Base-by-base conservation (phyloP, 192 early-diverging fungal genomes). In the Powellomyces hirtus region DNA sequence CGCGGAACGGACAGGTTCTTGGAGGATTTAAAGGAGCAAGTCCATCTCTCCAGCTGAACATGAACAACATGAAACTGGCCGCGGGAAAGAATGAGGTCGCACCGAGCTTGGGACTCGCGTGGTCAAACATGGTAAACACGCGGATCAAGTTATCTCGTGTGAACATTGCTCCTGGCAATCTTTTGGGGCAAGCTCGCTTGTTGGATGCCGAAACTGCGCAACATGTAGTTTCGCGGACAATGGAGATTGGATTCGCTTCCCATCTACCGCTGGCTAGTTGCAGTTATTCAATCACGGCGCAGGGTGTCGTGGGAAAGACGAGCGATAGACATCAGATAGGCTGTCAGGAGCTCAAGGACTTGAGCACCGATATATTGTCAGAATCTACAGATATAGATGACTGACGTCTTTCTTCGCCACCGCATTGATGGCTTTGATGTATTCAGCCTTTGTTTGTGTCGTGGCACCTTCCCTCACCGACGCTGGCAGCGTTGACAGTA, bases 101-200 rank as follows among this genome's bases (percentile, higher is more conserved):
- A 4, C 91, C 92, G 2, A 83, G 85, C 7, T 68, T 94, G 46
- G 92, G 92, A 0, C 60, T 88, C 26, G 65, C 83, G 14, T 92
- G 91, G 92, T 80, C 89, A 14, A 91, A 89, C 59, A 79, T 83
- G 20, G 78, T 92, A 36, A 91, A 91, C 64, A 77, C 80, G 1
- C 81, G 91, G 6, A 68, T 94, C 0, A 73, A 84, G 63, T 44
- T 91, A 45, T 75, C 75, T n/a, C 59, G 69, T 11, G 36, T 22
- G 36, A 35, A 71, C 36, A 33, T 14, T 14, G 38, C 13, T 1
- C 44, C 36, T 0, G 50, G 26, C 7, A 5, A 7, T 6, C 13
- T 33, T 10, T 13, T 18, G 64, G 51, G 56, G 10, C 22, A 36
- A 4, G 37, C 13, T 10, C 16, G 14, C 51, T 11, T 14, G 37